Conservation (phyloP, 169 alveolate species). For the Eimeria necatrix region DNA sequence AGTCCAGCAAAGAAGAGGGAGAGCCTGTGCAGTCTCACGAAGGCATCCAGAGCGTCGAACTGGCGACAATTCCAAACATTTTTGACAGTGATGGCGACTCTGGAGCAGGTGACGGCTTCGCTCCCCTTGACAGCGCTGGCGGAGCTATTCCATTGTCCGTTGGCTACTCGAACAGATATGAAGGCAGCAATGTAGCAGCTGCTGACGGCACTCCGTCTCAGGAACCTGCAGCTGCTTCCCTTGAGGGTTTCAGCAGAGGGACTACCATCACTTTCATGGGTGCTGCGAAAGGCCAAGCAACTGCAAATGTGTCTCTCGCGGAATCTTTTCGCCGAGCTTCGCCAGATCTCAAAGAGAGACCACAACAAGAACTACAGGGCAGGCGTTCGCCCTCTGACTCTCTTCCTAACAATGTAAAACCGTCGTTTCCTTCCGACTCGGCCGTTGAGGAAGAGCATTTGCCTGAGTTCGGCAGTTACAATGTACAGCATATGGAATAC, state of each 20-base stretch:
- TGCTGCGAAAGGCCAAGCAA: not conserved
- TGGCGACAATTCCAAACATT: constrained; percentile 44
- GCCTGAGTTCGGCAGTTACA: constrained; percentile 5
- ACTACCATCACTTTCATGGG: not conserved
- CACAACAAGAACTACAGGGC: not conserved
- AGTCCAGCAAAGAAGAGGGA: not conserved
- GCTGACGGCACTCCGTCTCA: not conserved
- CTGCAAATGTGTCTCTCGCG: not conserved
- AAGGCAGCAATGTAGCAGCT: constrained; percentile 38
- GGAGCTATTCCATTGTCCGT: not conserved
- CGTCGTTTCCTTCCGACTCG: not conserved
- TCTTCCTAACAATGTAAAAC: not conserved
- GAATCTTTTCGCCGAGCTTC: constrained; percentile 54
- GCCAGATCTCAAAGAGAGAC: not conserved
- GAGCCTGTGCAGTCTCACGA: not conserved
- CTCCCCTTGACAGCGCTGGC: not conserved
- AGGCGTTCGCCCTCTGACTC: not conserved
- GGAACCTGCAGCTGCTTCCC: not conserved
- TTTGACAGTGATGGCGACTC: not conserved
- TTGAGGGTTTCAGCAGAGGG: not conserved
- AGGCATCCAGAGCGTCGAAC: constrained; percentile 35
- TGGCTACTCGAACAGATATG: not conserved
- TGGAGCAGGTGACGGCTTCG: not conserved
- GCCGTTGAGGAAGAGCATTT: not conserved
- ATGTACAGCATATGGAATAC: not conserved